These are phyloP conservation scores for Coemansia sp. DNA, from an alignment of 192 early-diverging fungal species.

Conservation along the genomic window DNA sequence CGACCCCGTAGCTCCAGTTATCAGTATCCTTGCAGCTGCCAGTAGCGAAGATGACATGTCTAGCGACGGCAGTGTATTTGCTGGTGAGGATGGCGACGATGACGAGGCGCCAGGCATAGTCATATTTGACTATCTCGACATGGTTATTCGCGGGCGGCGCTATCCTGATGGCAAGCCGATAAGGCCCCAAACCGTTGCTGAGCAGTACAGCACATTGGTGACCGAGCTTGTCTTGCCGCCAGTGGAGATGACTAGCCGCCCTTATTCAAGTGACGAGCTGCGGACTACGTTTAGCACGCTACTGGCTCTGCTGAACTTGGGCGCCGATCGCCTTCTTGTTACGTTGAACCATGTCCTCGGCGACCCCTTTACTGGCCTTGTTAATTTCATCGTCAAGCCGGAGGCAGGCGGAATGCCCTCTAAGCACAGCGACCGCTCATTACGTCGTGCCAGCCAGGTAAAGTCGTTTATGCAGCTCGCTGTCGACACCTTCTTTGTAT, in stretches of 20 bases:
- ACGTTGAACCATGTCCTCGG: slow-evolving; percentile 34
- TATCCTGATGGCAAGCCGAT: slow-evolving; percentile 45
- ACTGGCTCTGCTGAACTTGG: slow-evolving; percentile 26
- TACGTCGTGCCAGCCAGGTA: slow-evolving; percentile 53
- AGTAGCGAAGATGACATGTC: neutral
- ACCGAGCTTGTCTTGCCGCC: slow-evolving; percentile 40
- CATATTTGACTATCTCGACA: slow-evolving; percentile 49
- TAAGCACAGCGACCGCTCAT: slow-evolving; percentile 28
- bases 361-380: slow-evolving; percentile 43
- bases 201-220: slow-evolving; percentile 38
- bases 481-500: slow-evolving; percentile 37
- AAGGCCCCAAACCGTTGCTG: slow-evolving; percentile 35
- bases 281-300: slow-evolving; percentile 24
- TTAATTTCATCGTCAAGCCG: slow-evolving; percentile 50
- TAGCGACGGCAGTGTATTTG: neutral
- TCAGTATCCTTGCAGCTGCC: slow-evolving; percentile 25
- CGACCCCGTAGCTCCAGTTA: slow-evolving; percentile 43
- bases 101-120: slow-evolving; percentile 41
- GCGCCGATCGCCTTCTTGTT: slow-evolving; percentile 32
- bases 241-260: slow-evolving; percentile 13
- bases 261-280: neutral
- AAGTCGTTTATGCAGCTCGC: slow-evolving; percentile 48
- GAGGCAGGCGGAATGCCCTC: neutral
- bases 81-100: neutral
- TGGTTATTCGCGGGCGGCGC: slow-evolving; percentile 42